Percentiles rank a stretch among this genome's conserved stretches.
phyloP scores from a whole-genome alignment of 139 green algal genomes.

The Chlamydomonas incerta region DNA sequence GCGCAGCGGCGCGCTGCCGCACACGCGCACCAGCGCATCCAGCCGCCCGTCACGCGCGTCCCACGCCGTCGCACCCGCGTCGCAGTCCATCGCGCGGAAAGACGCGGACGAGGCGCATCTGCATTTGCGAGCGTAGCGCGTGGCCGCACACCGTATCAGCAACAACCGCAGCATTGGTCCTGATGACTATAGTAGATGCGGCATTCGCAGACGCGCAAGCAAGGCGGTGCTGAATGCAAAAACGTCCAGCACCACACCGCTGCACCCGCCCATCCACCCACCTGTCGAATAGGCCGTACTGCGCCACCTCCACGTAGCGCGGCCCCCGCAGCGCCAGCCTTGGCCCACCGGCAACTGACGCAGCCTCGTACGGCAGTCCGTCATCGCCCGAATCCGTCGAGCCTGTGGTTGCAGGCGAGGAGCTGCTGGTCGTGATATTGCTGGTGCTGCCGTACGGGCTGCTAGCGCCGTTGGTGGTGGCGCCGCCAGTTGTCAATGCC shows the following conservation, averaged over 20 bases:
- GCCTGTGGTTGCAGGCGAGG: no score
- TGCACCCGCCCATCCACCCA: no score
- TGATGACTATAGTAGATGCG: no score
- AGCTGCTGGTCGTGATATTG: no score
- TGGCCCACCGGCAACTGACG: not conserved
- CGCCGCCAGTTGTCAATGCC: not conserved
- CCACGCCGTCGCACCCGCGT: conserved; percentile 40
- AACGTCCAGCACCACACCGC: no score
- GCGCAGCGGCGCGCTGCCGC: not conserved
- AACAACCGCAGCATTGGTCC: no score
- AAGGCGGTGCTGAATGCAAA: no score
- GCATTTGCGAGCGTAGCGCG: no score
- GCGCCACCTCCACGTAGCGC: conserved; percentile 24
- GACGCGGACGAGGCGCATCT: conserved; percentile 20
- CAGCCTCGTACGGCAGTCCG: not conserved
- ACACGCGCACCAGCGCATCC: conserved; percentile 43
- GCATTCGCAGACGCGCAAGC: no score
- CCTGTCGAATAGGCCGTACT: conserved; percentile 38
- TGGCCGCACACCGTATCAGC: no score
- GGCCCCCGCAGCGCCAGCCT: conserved; percentile 38
- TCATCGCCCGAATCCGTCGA: no score
- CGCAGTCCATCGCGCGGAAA: conserved; percentile 33
- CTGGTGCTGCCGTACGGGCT: not conserved
- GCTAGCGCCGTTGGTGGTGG: not conserved
- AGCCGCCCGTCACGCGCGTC: conserved; percentile 53